phyloP scores from a whole-genome alignment of 2,329 filamentous ascomycete species.

The Spiromastix sp. region DNA sequence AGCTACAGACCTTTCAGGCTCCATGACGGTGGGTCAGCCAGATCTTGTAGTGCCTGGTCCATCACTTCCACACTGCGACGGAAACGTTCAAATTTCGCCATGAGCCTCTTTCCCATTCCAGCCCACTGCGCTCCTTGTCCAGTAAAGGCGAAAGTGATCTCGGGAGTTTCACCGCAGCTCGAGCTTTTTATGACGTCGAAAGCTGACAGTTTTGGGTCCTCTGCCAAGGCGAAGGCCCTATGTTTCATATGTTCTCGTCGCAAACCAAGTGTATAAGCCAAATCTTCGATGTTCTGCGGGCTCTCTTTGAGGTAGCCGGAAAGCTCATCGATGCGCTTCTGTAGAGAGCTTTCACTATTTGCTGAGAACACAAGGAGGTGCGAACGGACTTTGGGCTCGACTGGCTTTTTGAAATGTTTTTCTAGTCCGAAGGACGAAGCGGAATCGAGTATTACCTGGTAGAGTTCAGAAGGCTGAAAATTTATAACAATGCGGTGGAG shows the following conservation, averaged over 20 bases:
- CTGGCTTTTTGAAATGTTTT: background rate
- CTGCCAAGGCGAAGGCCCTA: constrained; percentile 9
- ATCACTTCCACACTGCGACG: constrained; percentile 11
- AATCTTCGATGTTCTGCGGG: constrained; percentile 7
- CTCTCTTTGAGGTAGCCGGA: background rate
- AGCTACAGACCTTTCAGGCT: background rate
- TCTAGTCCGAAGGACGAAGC: too few species aligned
- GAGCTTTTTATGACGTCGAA: background rate
- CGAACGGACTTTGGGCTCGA: background rate
- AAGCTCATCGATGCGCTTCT: background rate
- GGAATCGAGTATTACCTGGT: too few species aligned
- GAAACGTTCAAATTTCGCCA: constrained; percentile 12
- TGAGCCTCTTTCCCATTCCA: constrained; percentile 12
- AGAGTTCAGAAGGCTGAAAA: too few species aligned
- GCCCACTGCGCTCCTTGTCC: constrained; percentile 16
- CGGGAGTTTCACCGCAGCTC: background rate
- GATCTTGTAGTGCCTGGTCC: constrained; percentile 13
- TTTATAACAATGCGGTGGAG: constrained; percentile 10
- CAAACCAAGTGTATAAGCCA: constrained; percentile 16
- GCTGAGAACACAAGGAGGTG: constrained; percentile 11
- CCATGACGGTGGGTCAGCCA: constrained; percentile 1
- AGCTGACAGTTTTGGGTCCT: background rate
- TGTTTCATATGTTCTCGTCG: constrained; percentile 13
- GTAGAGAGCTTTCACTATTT: constrained; percentile 12
- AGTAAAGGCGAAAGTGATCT: constrained; percentile 12